phyloP scores from a whole-genome alignment of 208 protist genomes.

The Leishmania martiniquensis region DNA sequence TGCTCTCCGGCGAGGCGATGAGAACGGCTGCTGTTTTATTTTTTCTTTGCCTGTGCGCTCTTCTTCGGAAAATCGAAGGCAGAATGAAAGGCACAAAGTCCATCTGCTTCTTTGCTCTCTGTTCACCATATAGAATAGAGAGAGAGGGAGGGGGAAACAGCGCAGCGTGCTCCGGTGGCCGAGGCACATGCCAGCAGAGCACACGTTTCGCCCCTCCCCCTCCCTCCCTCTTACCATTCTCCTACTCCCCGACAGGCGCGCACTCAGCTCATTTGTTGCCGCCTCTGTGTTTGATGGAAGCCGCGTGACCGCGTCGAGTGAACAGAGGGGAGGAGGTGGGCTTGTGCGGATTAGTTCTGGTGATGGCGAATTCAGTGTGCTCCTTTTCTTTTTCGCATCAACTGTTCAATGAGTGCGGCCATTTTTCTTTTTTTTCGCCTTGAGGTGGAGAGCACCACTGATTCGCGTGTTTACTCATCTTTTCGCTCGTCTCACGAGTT shows the following conservation, averaged over 20 bases:
- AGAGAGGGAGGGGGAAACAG: too few species aligned
- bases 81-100: too few species aligned
- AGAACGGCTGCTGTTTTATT: too few species aligned
- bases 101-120: too few species aligned
- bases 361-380: background rate
- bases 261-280: background rate
- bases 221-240: too few species aligned
- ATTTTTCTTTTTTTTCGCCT: background rate
- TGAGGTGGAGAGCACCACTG: background rate
- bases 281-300: background rate
- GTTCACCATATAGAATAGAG: too few species aligned
- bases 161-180: too few species aligned
- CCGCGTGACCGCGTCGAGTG: background rate
- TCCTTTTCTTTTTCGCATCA: background rate
- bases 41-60: too few species aligned
- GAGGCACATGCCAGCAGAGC: background rate
- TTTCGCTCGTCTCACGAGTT: too few species aligned
- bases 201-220: background rate
- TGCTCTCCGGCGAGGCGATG: too few species aligned
- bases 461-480: too few species aligned
- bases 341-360: background rate
- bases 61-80: too few species aligned
- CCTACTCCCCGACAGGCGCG: background rate
- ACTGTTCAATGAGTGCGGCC: background rate
- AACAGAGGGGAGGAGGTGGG: background rate